Conservation (phyloP, 179 eudicot species). For the Beta macrorhiza region DNA sequence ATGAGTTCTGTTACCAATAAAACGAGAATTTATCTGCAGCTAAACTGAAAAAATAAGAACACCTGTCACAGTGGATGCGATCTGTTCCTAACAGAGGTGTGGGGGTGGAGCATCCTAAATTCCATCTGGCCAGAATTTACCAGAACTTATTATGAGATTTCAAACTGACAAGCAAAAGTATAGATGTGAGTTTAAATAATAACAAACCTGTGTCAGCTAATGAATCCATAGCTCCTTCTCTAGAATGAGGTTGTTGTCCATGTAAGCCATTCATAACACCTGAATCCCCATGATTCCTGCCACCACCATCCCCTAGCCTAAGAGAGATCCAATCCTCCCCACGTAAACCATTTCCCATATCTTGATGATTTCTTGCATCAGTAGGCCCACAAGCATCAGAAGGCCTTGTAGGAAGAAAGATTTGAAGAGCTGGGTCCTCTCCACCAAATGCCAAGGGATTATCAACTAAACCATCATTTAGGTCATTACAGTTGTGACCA, state of each 20-base stretch:
- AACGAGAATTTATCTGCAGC: neutral
- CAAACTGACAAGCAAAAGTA: neutral
- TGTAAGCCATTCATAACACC: slow-evolving; percentile 38
- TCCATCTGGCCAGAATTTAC: slow-evolving; percentile 17
- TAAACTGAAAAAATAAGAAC: neutral
- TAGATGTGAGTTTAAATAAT: slow-evolving; percentile 9
- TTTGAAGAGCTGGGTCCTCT: slow-evolving; percentile 88
- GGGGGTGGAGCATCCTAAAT: slow-evolving; percentile 10
- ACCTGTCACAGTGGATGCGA: slow-evolving; percentile 8
- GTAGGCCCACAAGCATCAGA: slow-evolving; percentile 49
- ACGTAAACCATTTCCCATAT: slow-evolving; percentile 47
- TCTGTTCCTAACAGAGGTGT: slow-evolving; percentile 2
- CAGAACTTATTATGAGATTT: neutral
- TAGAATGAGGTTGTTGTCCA: slow-evolving; percentile 43
- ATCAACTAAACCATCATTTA: slow-evolving; percentile 74
- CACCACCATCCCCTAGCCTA: slow-evolving; percentile 70
- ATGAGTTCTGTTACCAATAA: neutral
- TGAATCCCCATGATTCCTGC: slow-evolving; percentile 37
- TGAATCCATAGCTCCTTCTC: slow-evolving; percentile 48
- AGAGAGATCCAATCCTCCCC: slow-evolving; percentile 92
- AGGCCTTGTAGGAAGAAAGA: slow-evolving; percentile 90
- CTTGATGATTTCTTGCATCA: slow-evolving; percentile 54
- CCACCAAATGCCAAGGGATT: slow-evolving; percentile 73
- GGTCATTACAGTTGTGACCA: slow-evolving; percentile 42
- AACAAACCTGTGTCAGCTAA: slow-evolving; percentile 62